phyloP scores from a whole-genome alignment of 306 rosid genomes.

The Herpetospermum pedunculosum region DNA sequence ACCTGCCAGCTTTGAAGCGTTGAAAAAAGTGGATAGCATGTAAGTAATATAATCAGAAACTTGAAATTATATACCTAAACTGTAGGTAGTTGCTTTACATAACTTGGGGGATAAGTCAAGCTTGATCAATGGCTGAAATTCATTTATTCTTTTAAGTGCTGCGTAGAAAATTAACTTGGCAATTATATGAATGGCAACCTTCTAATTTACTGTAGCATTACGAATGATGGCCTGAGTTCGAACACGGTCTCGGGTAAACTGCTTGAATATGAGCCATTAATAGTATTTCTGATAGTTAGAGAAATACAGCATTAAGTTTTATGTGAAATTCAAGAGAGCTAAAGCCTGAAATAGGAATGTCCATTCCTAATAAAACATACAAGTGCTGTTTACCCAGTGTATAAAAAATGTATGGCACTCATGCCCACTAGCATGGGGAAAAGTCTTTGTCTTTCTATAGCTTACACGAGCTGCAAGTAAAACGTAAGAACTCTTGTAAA shows the following conservation, averaged over 20 bases:
- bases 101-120: background rate
- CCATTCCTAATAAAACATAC: background rate
- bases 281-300: background rate
- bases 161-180: background rate
- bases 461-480: background rate
- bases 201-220: background rate
- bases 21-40: slow-evolving; percentile 21
- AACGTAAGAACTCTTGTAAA: background rate
- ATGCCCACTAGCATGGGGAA: background rate
- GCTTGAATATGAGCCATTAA: background rate
- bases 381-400: background rate
- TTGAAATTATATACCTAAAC: background rate
- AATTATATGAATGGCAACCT: background rate
- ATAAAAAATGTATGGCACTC: background rate
- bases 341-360: background rate
- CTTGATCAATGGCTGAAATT: background rate
- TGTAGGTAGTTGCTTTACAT: background rate
- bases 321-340: background rate
- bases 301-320: background rate
- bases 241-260: background rate
- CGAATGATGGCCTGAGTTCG: background rate
- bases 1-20: slow-evolving; percentile 22
- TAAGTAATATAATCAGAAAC: slow-evolving; percentile 19
- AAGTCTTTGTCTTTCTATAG: background rate
- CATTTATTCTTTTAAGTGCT: background rate